These are phyloP conservation scores for Fusarium keratoplasticum DNA, from an alignment of 2,329 filamentous ascomycete genomes.

Conservation along the genomic window DNA sequence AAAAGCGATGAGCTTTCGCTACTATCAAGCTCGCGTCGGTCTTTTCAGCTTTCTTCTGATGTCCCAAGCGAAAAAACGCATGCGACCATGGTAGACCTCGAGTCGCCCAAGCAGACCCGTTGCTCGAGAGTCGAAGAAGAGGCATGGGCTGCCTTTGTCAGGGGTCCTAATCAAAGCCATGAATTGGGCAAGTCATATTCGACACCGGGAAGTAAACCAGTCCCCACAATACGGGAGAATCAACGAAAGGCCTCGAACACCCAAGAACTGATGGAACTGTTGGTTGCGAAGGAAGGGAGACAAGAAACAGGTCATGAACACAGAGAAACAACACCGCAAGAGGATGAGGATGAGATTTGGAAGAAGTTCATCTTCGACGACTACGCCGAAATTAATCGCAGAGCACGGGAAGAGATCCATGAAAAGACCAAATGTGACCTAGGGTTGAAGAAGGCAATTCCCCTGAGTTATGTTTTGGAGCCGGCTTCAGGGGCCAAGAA, in stretches of 20 bases:
- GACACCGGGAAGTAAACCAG: conserved; percentile 2
- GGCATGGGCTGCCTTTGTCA: background rate
- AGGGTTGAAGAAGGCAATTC: background rate
- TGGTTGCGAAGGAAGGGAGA: conserved; percentile 22
- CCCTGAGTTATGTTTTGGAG: conserved; percentile 32
- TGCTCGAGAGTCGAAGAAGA: background rate
- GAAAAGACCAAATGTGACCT: conserved; percentile 34
- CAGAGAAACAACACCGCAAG: background rate
- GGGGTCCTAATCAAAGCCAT: background rate
- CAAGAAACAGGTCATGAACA: background rate
- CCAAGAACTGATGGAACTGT: conserved; percentile 39
- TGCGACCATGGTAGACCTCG: background rate
- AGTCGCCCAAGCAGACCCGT: background rate
- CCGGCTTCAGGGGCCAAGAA: conserved; percentile 21
- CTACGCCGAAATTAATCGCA: conserved; percentile 25
- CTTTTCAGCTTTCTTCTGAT: background rate
- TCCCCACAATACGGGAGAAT: conserved; percentile 3
- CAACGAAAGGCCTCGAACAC: conserved; percentile 12
- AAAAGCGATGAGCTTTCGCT: background rate
- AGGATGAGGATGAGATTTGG: conserved; percentile 47
- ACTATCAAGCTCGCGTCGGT: background rate
- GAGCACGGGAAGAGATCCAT: conserved; percentile 36
- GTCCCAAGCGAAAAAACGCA: background rate
- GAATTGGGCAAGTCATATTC: background rate
- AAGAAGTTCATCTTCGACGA: conserved; percentile 45